A percentile compares a stretch with the other conserved stretches of the same genome.
These are phyloP conservation scores for Glarea lozoyensis DNA, from an alignment of 495 filamentous ascomycete species.

Conservation along the genomic window DNA sequence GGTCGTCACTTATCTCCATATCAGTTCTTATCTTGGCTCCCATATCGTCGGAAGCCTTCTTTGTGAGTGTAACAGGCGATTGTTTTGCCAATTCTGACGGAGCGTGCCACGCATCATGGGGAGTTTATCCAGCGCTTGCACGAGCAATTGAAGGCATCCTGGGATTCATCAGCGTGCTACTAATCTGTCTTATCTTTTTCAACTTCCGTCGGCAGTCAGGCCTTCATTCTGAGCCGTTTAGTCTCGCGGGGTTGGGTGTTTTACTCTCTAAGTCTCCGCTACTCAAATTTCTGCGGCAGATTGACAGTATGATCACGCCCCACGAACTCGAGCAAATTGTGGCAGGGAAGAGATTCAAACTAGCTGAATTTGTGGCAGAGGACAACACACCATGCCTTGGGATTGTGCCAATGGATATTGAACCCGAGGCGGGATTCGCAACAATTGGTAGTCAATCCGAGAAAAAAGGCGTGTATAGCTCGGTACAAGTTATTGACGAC, in stretches of 20 bases:
- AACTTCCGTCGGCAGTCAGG: not conserved
- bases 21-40: slow-evolving; percentile 3
- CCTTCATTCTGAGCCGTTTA: slow-evolving; percentile 5
- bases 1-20: slow-evolving; percentile 3
- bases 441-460: not conserved
- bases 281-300: not conserved
- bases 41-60: slow-evolving; percentile 6
- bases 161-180: slow-evolving; percentile 3
- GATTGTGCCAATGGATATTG: slow-evolving; percentile 5
- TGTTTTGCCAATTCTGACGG: not conserved
- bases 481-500: not conserved
- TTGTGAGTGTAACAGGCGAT: slow-evolving; percentile 5
- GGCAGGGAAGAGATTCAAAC: not conserved
- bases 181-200: slow-evolving; percentile 1
- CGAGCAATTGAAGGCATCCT: slow-evolving; percentile 6
- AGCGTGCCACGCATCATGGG: slow-evolving; percentile 4
- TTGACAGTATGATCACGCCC: slow-evolving; percentile 3
- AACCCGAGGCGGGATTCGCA: slow-evolving; percentile 1
- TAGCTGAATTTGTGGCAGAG: not conserved
- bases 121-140: slow-evolving; percentile 4
- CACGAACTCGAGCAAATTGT: not conserved
- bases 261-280: slow-evolving; percentile 3
- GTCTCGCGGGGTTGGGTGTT: slow-evolving; percentile 3
- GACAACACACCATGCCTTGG: slow-evolving; percentile 5
- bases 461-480: not conserved